Conservation (phyloP, 495 filamentous ascomycete genomes). For the Tuber umbilicatum region DNA sequence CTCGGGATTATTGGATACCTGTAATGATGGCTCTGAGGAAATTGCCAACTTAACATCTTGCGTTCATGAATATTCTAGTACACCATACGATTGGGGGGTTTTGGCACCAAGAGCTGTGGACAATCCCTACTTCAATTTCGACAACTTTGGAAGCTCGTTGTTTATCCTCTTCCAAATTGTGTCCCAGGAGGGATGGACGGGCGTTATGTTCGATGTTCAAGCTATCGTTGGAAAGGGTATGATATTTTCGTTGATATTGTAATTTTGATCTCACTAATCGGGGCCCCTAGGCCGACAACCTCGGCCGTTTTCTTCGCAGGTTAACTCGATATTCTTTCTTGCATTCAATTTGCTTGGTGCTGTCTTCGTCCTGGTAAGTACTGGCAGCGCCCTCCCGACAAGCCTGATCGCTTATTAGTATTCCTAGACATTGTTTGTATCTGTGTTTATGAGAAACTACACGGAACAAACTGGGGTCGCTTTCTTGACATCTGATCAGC, state of each 20-base stretch:
- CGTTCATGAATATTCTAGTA: constrained; percentile 69
- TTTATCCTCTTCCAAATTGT: constrained; percentile 99
- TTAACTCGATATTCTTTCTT: constrained; percentile 89
- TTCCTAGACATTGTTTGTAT: constrained; percentile 76
- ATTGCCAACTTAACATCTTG: constrained; percentile 63
- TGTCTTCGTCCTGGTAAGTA: constrained; percentile 72
- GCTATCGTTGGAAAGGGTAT: constrained; percentile 65
- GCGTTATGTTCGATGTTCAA: constrained; percentile 78
- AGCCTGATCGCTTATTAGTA: constrained; percentile 3
- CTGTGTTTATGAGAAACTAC: constrained; percentile 99
- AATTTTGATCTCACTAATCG: constrained; percentile 1
- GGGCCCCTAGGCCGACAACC: constrained; percentile 54
- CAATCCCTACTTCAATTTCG: constrained; percentile 87
- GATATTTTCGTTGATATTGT: not conserved
- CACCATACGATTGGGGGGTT: constrained; percentile 74
- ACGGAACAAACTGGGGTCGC: constrained; percentile 98
- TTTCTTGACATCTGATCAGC: constrained; percentile 90
- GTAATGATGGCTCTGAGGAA: constrained; percentile 61
- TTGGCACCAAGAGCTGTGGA: constrained; percentile 69
- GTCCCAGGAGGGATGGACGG: constrained; percentile 94
- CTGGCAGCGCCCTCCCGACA: not conserved
- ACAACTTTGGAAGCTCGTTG: constrained; percentile 82
- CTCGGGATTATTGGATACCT: constrained; percentile 67
- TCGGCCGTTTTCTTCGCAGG: constrained; percentile 58
- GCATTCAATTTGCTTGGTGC: constrained; percentile 94